Base-by-base conservation (phyloP, 768 basidiomycete genomes). In the Termitomyces sp. region DNA sequence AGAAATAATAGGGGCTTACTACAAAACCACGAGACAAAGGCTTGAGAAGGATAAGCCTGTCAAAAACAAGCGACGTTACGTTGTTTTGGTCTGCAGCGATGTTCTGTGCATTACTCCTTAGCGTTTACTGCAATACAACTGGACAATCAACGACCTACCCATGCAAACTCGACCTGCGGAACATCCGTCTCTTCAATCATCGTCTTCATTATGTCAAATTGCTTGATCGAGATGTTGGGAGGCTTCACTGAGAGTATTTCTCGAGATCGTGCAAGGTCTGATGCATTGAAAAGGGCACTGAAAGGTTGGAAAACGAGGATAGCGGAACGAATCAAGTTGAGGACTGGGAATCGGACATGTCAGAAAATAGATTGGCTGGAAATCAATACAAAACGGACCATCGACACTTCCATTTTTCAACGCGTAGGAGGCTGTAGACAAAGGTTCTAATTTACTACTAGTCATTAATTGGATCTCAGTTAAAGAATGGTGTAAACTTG, bases 1-100 rank as follows among this genome's bases (percentile, higher is more conserved):
- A 5, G 16, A 43, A 7, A 12, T 41, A 8, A 46, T 35, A 50
- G 9, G 32, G 9, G n/a, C 36, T 36, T 35, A 63, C 62, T 36
- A 63, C 62, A 35, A 55, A 60, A 20, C 62, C 62, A 40, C 62
- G 62, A 36, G 62, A 63, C 12, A 63, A 33, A n/a, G 62, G 62
- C 36, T 50, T 60, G 20, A 63, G 56, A 28, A 63, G 33, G 4
- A 63, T 46, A 6, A 63, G 49, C 13, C 62, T 50, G 40, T 63
- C 62, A 46, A 63, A 60, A 20, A 52, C 50, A 4, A 63, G 48
- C 14, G 59, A 60, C 2, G 59, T 35, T 5, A 57, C 40, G 36
- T 60, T 57, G n/a, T 60, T 60, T 2, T 51, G 8, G 35, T 57
- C 62, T 1, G 62, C 14, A 20, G 59, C 62, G 5, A 60, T 47